Evolutionary conservation across 805 yeast species (phyloP).

Genomic region (Komagataella pseudopastoris): DNA sequence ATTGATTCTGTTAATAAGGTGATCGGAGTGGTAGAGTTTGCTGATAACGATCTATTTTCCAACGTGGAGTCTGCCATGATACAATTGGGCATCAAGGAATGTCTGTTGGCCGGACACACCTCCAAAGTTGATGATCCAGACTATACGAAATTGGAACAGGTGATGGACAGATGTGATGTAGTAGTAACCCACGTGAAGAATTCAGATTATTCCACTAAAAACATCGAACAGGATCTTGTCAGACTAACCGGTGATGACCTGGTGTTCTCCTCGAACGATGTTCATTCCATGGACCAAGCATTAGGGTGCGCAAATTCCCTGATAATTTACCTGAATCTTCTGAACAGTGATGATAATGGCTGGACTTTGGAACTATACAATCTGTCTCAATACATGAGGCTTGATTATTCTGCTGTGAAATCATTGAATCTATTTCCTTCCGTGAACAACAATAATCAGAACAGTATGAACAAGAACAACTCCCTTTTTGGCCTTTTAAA

Average conservation of each 20-base stretch:
- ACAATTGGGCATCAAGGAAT: slow-evolving; percentile 84
- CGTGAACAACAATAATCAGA: slow-evolving; percentile 27
- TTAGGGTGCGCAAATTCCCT: slow-evolving; percentile 57
- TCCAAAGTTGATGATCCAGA: slow-evolving; percentile 32
- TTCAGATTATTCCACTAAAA: slow-evolving; percentile 46
- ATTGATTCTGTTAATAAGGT: slow-evolving; percentile 56
- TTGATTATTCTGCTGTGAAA: slow-evolving; percentile 81
- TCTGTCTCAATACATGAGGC: slow-evolving; percentile 70
- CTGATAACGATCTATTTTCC: slow-evolving; percentile 78
- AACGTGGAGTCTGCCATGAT: slow-evolving; percentile 77
- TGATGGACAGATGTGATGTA: slow-evolving; percentile 68
- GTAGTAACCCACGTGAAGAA: slow-evolving; percentile 49
- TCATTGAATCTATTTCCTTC: slow-evolving; percentile 80
- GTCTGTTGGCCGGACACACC: slow-evolving; percentile 37
- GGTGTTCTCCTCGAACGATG: slow-evolving; percentile 40
- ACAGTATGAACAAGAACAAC: slow-evolving; percentile 18
- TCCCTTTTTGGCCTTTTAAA: slow-evolving; percentile 78
- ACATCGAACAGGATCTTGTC: slow-evolving; percentile 67
- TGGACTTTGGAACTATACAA: slow-evolving; percentile 51
- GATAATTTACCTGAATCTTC: slow-evolving; percentile 50
- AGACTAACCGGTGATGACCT: slow-evolving; percentile 50
- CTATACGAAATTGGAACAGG: slow-evolving; percentile 48
- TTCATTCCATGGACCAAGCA: slow-evolving; percentile 34
- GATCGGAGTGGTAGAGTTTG: slow-evolving; percentile 66
- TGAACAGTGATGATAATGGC: slow-evolving; percentile 36